phyloP scores from a whole-genome alignment of 2,329 filamentous ascomycete species.

The Phialophora macrospora region DNA sequence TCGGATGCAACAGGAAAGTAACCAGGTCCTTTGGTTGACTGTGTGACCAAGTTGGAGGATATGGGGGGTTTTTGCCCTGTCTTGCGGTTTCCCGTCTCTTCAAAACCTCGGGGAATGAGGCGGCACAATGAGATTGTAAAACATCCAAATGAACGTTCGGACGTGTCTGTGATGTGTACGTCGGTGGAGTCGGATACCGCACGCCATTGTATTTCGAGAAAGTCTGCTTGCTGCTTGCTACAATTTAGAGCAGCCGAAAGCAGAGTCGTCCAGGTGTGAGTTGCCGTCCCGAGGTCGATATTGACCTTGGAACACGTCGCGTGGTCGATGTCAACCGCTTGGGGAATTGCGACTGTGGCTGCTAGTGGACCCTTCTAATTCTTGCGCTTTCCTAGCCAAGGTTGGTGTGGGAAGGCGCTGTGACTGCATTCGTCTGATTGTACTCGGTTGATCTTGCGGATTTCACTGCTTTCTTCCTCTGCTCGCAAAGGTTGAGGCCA shows the following conservation, averaged over 20 bases:
- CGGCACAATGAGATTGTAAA: slow-evolving; percentile 33
- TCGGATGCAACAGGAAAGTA: neutral
- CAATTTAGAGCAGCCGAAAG: neutral
- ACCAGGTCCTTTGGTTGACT: neutral
- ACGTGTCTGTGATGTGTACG: slow-evolving; percentile 26
- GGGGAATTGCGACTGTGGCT: neutral
- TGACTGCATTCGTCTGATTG: neutral
- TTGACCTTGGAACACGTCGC: neutral
- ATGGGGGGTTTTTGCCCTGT: neutral
- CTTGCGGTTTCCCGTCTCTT: neutral
- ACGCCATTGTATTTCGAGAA: slow-evolving; percentile 6
- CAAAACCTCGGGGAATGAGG: slow-evolving; percentile 29
- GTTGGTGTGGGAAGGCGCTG: neutral
- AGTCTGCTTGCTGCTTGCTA: neutral
- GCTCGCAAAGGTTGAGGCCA: neutral
- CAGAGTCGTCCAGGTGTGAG: neutral
- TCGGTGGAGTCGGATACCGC: slow-evolving; percentile 14
- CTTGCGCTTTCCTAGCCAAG: neutral
- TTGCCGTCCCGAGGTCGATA: neutral
- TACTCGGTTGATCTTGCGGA: neutral
- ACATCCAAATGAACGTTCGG: slow-evolving; percentile 28
- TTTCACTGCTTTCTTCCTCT: neutral
- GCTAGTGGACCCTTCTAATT: neutral
- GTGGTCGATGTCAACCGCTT: neutral
- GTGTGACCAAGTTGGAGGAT: neutral